A percentile compares a stretch with the other conserved stretches of the same genome.
phyloP scores from a whole-genome alignment of 176 grass and related monocot genomes.

The Zea luxurians region DNA sequence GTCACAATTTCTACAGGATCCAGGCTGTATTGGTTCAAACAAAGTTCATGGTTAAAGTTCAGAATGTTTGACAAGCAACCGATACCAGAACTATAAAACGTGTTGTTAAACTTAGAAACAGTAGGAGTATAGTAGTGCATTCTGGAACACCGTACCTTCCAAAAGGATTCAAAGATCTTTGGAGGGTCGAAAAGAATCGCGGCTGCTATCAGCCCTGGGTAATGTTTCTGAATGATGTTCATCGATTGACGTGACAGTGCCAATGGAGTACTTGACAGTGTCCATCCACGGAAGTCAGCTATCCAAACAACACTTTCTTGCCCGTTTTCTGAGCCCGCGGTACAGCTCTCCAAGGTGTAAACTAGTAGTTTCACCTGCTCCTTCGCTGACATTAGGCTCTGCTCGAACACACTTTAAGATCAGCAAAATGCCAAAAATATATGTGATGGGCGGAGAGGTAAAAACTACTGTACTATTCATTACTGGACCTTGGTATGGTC shows the following conservation, averaged over 20 bases:
- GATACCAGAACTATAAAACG: too few relatives aligned
- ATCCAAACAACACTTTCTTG: constrained; percentile 31
- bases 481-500: not conserved
- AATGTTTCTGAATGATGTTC: constrained; percentile 51
- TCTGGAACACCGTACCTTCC: too few relatives aligned
- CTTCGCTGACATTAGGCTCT: constrained; percentile 35
- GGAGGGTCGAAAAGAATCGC: constrained; percentile 50
- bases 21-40: too few relatives aligned
- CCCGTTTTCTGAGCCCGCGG: too few relatives aligned
- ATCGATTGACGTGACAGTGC: constrained; percentile 30
- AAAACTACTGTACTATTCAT: not conserved
- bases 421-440: too few relatives aligned
- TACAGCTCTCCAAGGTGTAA: constrained; percentile 42
- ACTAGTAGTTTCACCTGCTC: constrained; percentile 48
- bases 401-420: not conserved
- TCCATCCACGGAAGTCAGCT: constrained; percentile 47
- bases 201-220: constrained; percentile 42
- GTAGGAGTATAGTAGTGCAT: too few relatives aligned
- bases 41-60: too few relatives aligned
- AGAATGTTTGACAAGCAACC: not conserved
- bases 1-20: too few relatives aligned
- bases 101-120: too few relatives aligned
- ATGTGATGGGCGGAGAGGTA: not conserved
- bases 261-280: constrained; percentile 39
- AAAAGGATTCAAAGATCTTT: constrained; percentile 1